These are phyloP conservation scores for Sporothrix dimorphospora DNA, from an alignment of 2,329 filamentous ascomycete genomes.

Conservation along the genomic window DNA sequence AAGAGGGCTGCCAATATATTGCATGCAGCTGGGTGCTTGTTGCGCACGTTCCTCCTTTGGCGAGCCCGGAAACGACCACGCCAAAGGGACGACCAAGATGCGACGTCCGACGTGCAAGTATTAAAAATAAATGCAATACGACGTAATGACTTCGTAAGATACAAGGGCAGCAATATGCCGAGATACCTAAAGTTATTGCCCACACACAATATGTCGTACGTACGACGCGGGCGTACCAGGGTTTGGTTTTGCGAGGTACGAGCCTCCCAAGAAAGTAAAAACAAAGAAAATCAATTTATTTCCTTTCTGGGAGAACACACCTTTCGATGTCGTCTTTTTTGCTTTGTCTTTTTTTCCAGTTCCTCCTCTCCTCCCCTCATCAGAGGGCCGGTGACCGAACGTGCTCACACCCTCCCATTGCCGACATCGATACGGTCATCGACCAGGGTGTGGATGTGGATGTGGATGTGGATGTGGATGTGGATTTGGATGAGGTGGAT, in stretches of 20 bases:
- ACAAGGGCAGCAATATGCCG: conserved; percentile 17
- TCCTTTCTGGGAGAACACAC: no score
- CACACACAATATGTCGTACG: not conserved
- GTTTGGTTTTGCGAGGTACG: not conserved
- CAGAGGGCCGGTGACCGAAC: not conserved
- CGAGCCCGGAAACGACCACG: conserved; percentile 11
- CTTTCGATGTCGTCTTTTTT: not conserved
- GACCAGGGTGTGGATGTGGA: not conserved
- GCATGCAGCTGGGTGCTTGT: not conserved
- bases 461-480: not conserved
- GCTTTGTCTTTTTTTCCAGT: not conserved
- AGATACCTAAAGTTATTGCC: not conserved
- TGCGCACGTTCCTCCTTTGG: conserved; percentile 16
- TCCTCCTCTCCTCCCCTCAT: not conserved
- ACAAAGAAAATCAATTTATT: not conserved
- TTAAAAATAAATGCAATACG: not conserved
- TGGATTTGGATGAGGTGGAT: not conserved
- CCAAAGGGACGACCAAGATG: no score
- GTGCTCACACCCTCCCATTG: not conserved
- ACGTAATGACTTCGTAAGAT: not conserved
- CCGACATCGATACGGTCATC: conserved; percentile 12
- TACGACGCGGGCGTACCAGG: not conserved
- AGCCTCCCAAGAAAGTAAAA: not conserved
- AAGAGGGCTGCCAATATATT: conserved; percentile 14
- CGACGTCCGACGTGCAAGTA: not conserved